Base-by-base conservation (phyloP, 2,329 filamentous ascomycete species). In the Talaromyces amestolkiae region DNA sequence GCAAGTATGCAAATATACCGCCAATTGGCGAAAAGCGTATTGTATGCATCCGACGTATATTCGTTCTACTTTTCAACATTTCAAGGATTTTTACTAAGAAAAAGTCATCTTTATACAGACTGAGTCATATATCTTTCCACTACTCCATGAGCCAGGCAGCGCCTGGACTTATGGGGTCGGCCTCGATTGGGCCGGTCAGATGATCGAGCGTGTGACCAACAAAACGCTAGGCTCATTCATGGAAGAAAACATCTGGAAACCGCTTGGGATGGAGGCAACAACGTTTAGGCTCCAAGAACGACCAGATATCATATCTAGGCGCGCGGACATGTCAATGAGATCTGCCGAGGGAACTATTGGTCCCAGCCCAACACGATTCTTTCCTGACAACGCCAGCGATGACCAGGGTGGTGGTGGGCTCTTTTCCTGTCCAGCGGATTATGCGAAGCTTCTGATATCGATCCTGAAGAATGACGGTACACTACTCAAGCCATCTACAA, bases 221-320 rank as follows among this genome's bases (percentile, higher is more conserved):
- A 35, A 53, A 35, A 53, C 54, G 35, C 35, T 64, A 37, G 35
- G 37, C 19, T 15, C 19, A 53, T 64, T 43, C 45, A 59, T 59
- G 54, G 54, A 64, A 43, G 56, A 60, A 33, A 59, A 64, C 13
- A 64, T 64, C 9, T 37, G 56, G 15, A 60, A 60, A 51, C 63
- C 63, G 19, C 43, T 64, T 39, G 56, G 56, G 11, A 64, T 64
- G 56, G 13, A 15, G 9, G 43, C 54, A 1, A 64, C 45, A 0
- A 51, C 63, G 7, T 64, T 60, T 24, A 15, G 19, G 13, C 5
- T 64, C 4, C 35, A 64, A 59, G 41, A 64, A 15, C 31, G 53
- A 49, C 13, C 53, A 5, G 62, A 64, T 11, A 64, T 64, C 19
- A 3, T 58, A 31, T 58, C 62, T 13, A 41, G 62, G 3, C 62